These are phyloP conservation scores for Russula ochroleuca DNA, from an alignment of 768 basidiomycete species.

Conservation along the genomic window DNA sequence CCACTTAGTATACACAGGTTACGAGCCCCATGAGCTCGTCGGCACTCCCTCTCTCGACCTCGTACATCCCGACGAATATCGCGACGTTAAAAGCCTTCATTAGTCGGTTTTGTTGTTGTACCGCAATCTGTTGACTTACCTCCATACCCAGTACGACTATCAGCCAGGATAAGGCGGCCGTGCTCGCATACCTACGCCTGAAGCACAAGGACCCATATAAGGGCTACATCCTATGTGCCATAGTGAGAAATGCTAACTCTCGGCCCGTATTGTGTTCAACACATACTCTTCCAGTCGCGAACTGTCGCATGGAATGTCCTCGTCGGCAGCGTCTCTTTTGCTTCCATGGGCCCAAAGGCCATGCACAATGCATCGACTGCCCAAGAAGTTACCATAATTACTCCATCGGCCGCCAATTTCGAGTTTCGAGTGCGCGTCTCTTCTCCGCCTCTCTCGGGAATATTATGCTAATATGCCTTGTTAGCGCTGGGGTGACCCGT, in stretches of 20 bases:
- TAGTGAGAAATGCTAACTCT: conserved; percentile 45
- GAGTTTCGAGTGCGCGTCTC: conserved; percentile 41
- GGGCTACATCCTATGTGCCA: conserved; percentile 68
- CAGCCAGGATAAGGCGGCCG: conserved; percentile 72
- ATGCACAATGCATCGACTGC: conserved; percentile 80
- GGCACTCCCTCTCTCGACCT: conserved; percentile 67
- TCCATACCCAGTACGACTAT: conserved; percentile 59
- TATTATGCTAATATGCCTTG: conserved; percentile 21
- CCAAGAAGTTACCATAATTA: conserved; percentile 73
- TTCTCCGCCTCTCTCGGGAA: conserved; percentile 46
- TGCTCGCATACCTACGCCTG: conserved; percentile 71
- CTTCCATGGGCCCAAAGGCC: conserved; percentile 67
- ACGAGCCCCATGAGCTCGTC: conserved; percentile 66
- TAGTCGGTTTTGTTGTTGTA: conserved; percentile 44
- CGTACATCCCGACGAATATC: conserved; percentile 76
- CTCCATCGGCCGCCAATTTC: conserved; percentile 44
- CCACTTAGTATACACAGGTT: conserved; percentile 44
- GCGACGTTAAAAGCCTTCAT: conserved; percentile 61
- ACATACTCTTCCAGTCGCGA: conserved; percentile 40
- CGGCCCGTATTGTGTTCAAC: not conserved
- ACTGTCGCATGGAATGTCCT: conserved; percentile 71
- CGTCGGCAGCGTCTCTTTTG: conserved; percentile 76
- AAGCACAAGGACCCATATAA: conserved; percentile 75
- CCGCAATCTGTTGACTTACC: not conserved
- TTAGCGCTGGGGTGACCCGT: conserved; percentile 67